These are phyloP conservation scores for Leptosphaerulina australis DNA, from an alignment of 2,329 filamentous ascomycete genomes.

Conservation along the genomic window DNA sequence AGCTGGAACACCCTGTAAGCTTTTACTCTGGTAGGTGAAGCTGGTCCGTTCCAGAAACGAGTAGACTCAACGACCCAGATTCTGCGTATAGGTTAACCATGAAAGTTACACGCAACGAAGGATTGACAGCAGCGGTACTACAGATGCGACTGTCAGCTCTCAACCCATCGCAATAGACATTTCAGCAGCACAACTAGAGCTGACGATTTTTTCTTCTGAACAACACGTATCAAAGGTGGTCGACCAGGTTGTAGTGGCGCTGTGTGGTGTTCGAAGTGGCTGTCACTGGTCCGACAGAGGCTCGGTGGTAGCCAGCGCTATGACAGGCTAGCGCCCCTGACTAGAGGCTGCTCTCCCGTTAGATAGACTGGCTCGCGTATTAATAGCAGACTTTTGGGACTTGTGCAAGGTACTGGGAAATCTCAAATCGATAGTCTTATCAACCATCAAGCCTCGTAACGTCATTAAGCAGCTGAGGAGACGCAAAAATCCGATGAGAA, in stretches of 20 bases:
- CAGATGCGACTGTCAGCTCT: constrained; percentile 5
- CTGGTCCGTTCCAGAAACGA: not conserved
- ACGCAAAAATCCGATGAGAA: constrained; percentile 3
- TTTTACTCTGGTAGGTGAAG: constrained; percentile 2
- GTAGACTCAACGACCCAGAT: constrained; percentile 1
- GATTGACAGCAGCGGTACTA: constrained; percentile 4
- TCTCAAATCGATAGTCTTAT: constrained; percentile 22
- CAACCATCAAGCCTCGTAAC: constrained; percentile 1
- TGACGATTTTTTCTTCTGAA: constrained; percentile 8
- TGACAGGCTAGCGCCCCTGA: constrained; percentile 18
- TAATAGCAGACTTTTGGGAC: constrained; percentile 17
- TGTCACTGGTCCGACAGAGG: constrained; percentile 13
- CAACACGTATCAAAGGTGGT: constrained; percentile 9
- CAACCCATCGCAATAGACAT: not conserved
- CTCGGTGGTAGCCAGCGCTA: constrained; percentile 10
- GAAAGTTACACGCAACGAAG: constrained; percentile 5
- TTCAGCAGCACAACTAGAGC: constrained; percentile 11
- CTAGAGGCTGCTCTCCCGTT: constrained; percentile 20
- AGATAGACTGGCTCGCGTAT: constrained; percentile 4
- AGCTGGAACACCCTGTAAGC: constrained; percentile 1
- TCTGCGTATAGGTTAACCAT: not conserved
- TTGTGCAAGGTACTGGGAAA: constrained; percentile 15
- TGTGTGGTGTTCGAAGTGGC: constrained; percentile 17
- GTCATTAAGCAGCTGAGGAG: not conserved
- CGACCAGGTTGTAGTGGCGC: constrained; percentile 15